Base-by-base conservation (phyloP, 495 filamentous ascomycete species). In the Penicillium soppii region DNA sequence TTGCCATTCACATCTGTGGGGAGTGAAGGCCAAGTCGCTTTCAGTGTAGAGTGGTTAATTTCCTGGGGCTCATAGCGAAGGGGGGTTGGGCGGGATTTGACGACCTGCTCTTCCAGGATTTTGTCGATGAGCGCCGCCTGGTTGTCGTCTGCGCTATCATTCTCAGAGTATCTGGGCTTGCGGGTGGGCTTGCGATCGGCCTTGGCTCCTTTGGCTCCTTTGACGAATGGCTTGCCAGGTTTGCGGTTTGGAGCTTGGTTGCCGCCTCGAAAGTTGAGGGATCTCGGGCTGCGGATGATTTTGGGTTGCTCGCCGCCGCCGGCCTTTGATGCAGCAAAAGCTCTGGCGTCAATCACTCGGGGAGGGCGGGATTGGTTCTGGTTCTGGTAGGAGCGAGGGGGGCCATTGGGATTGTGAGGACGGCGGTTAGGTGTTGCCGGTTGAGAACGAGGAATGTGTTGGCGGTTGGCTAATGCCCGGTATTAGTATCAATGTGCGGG, bases 11-110 rank as follows among this genome's bases (percentile, higher is more conserved):
- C 27, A 30, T 63, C 61, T 0, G 63, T 67, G 5, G 74, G 73
- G 7, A 78, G 50, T 33, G 70, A 66, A 33, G 74, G 74, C 74
- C 73, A 76, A 0, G 71, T 77, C 35, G 71, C 61, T 39, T 59
- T 63, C 42, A 77, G 40, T 26, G 57, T 58, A 17, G 60, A 54
- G 33, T 65, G 55, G 47, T 59, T 53, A 39, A 68, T 62, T 0
- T 59, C 43, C 22, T 54, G 52, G 7, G 74, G 74, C 17, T 59
- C 56, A 33, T 77, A 77, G 23, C 66, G 69, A 40, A 65, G 52
- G 8, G 70, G 60, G 4, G 42, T 50, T 5, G 69, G 68, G 7
- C 61, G 69, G 6, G 47, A 43, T 51, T 68, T 64, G 17, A 68
- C 41, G 8, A 58, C 40, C 27, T 70, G 59, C 13, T 77, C 67